Evolutionary conservation across 2,329 filamentous ascomycete species (phyloP), one percentile per base, ranked within the genome.

Genomic region (Aspergillus costaricaensis): DNA sequence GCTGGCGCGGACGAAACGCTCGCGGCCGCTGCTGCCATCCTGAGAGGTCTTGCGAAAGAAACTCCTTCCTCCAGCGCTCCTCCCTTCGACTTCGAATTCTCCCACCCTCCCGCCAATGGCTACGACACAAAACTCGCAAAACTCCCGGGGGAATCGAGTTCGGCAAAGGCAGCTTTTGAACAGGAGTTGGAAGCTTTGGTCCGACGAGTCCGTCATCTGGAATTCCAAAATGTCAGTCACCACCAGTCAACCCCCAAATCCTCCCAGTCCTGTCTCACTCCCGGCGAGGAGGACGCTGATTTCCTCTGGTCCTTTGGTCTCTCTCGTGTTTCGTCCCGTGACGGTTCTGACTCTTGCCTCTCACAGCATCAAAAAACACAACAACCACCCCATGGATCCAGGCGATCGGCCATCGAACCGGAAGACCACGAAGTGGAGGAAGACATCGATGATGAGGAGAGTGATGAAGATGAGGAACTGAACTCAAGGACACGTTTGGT

Each of bases 241-340:
- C 93, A 69, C 92, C 92, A 68, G 89, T 93, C 72, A 95, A 91
- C 92, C 51, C 92, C 89, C 75, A 91, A 95, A 79, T 66, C 70
- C 60, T 64, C 65, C 48, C 63, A 86, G 71, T 89, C 87, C 66
- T 82, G 88, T 48, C 86, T 88, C 72, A 82, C 81, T 70, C 83
- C 86, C 68, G 84, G 84, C 59, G 79, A 83, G 62, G 70, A 65
- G 62, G 74, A 70, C 59, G 59, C 67, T 67, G 70, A 68, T 66
- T 72, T 72, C 62, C 64, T 73, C 60, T 68, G 71, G 68, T 69
- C 69, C 58, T 71, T 73, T 72, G 71, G 72, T 64, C 68, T 73
- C 63, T 68, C 69, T 71, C 69, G 67, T 67, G 68, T 69, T 64
- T 67, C 68, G 63, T 74, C 72, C 64, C 65, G 65, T 71, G 65